Evolutionary conservation across 306 rosid species (phyloP).

Genomic region (Clitoria ternatea): DNA sequence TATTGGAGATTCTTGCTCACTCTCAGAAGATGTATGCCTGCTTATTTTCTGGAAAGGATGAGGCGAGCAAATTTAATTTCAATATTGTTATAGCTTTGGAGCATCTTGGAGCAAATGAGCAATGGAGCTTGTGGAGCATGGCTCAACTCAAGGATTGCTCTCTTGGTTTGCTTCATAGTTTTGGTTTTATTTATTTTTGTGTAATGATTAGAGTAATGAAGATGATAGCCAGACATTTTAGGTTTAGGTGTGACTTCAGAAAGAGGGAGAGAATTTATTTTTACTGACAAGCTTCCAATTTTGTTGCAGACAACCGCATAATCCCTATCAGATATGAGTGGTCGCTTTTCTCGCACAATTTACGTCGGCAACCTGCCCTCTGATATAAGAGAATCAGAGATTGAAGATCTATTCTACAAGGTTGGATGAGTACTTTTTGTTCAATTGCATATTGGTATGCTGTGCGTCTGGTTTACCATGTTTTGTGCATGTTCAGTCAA

Average conservation of each 20-base stretch:
- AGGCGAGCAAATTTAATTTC: constrained; percentile 83
- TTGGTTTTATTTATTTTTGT: constrained; percentile 65
- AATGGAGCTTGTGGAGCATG: constrained; percentile 99
- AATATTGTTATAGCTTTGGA: constrained; percentile 89
- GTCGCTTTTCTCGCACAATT: constrained; percentile 99
- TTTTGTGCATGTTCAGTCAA: background rate
- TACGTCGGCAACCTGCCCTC: constrained; percentile 97
- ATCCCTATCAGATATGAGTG: constrained; percentile 66
- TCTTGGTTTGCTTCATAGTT: constrained; percentile 99
- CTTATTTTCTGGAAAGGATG: constrained; percentile 95
- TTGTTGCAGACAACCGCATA: constrained; percentile 45
- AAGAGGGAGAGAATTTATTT: constrained; percentile 3
- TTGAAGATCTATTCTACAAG: constrained; percentile 95
- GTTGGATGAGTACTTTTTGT: constrained; percentile 32
- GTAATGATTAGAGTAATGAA: constrained; percentile 44
- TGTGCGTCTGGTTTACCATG: background rate
- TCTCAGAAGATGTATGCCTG: constrained; percentile 95
- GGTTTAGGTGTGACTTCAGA: constrained; percentile 25
- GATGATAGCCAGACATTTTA: constrained; percentile 40
- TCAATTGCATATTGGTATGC: background rate
- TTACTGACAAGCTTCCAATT: constrained; percentile 25
- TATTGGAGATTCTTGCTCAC: constrained; percentile 95
- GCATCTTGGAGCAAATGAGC: constrained; percentile 99
- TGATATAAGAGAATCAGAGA: constrained; percentile 81
- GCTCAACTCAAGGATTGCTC: constrained; percentile 99